phyloP scores from a whole-genome alignment of 169 alveolate genomes.

The Besnoitia besnoiti region DNA sequence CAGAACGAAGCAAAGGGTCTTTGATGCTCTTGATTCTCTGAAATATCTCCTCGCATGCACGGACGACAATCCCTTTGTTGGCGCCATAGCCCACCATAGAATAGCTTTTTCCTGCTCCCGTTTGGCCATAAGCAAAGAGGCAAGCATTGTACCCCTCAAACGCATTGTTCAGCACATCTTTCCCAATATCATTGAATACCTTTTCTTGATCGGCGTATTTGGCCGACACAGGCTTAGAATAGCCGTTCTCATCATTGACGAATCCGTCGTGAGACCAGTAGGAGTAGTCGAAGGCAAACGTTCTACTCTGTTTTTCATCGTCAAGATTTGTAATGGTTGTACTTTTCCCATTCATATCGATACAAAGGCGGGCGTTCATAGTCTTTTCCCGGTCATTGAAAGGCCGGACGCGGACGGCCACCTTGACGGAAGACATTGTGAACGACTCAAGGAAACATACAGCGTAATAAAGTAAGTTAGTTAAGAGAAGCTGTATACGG shows the following conservation, averaged over 20 bases:
- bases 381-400: slow-evolving; percentile 85
- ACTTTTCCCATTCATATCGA: slow-evolving; percentile 83
- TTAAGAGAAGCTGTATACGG: no score
- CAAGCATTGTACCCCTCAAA: slow-evolving; percentile 95
- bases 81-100: slow-evolving; percentile 95
- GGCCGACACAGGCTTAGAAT: slow-evolving; percentile 66
- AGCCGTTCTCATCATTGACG: slow-evolving; percentile 76
- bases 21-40: slow-evolving; percentile 72
- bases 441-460: background rate
- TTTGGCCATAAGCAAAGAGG: slow-evolving; percentile 89
- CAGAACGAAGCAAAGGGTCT: slow-evolving; percentile 34
- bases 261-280: slow-evolving; percentile 95
- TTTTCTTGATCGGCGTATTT: slow-evolving; percentile 85
- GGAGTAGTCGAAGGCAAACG: slow-evolving; percentile 90
- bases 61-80: slow-evolving; percentile 94
- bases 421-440: slow-evolving; percentile 83
- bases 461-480: no score
- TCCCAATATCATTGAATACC: slow-evolving; percentile 88
- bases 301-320: slow-evolving; percentile 76
- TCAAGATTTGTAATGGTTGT: slow-evolving; percentile 78
- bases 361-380: slow-evolving; percentile 79
- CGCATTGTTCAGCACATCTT: slow-evolving; percentile 89
- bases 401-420: slow-evolving; percentile 92
- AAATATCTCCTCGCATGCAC: slow-evolving; percentile 91
- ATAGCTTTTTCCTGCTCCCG: slow-evolving; percentile 92